Conservation (phyloP, 345 rosid genomes). For the Turnera subulata region DNA sequence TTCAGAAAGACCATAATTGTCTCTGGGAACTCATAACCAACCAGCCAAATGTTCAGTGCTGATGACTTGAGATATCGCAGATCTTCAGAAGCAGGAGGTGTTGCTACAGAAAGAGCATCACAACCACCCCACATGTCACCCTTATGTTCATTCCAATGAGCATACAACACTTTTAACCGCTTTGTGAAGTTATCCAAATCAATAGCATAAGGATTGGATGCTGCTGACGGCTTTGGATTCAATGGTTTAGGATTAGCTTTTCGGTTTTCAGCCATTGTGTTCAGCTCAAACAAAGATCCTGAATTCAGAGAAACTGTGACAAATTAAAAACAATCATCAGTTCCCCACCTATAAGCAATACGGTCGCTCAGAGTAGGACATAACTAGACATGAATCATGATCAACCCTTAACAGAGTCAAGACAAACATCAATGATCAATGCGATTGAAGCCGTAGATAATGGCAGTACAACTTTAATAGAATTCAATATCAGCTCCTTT, state of each 20-base stretch:
- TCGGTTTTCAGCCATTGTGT: no score
- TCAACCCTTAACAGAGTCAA: not conserved
- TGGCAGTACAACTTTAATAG: not conserved
- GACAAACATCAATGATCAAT: not conserved
- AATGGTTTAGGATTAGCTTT: no score
- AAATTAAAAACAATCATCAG: not conserved
- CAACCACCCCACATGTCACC: conserved; percentile 65
- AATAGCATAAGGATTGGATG: conserved; percentile 47
- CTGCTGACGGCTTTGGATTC: not conserved
- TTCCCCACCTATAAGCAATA: not conserved
- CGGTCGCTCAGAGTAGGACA: not conserved
- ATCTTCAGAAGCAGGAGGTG: conserved; percentile 83
- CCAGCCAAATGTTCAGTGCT: conserved; percentile 81
- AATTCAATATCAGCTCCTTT: not conserved
- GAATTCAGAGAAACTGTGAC: conserved; percentile 8
- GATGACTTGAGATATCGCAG: conserved; percentile 83
- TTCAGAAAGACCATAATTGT: conserved; percentile 76
- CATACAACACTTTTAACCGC: conserved; percentile 61
- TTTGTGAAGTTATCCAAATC: conserved; percentile 49
- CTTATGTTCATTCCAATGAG: conserved; percentile 57
- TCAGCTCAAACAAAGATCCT: not conserved
- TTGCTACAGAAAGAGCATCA: conserved; percentile 63
- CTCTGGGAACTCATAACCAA: conserved; percentile 94
- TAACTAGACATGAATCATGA: conserved; percentile 1
- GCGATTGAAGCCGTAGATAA: not conserved